Evolutionary conservation across 192 early-diverging fungal species (phyloP).

Genomic region (Chytriomyces hyalinus): DNA sequence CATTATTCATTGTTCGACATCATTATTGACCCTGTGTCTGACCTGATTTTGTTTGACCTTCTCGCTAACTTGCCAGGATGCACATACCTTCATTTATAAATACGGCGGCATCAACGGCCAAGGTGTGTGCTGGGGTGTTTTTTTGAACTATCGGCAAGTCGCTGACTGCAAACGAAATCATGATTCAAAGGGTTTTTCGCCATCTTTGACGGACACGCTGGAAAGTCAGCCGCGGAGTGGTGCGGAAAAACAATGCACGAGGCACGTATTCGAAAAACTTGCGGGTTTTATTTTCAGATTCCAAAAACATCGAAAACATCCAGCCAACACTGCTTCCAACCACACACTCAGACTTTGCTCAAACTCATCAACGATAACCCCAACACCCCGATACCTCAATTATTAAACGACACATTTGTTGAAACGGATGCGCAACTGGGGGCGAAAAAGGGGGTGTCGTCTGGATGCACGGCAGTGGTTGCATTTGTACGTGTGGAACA

Average conservation of each 20-base stretch:
- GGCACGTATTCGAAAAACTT: slow-evolving; percentile 49
- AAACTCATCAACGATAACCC: slow-evolving; percentile 63
- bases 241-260: slow-evolving; percentile 87
- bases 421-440: slow-evolving; percentile 81
- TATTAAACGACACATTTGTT: slow-evolving; percentile 84
- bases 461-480: slow-evolving; percentile 92
- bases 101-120: slow-evolving; percentile 80
- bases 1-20: too few relatives aligned
- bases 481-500: slow-evolving; percentile 71
- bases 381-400: slow-evolving; percentile 69
- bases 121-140: slow-evolving; percentile 38
- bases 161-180: neutral
- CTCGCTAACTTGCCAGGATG: slow-evolving; percentile 62
- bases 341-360: slow-evolving; percentile 64
- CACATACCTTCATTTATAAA: slow-evolving; percentile 84
- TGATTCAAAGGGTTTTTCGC: slow-evolving; percentile 76
- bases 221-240: slow-evolving; percentile 93
- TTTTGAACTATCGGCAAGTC: neutral
- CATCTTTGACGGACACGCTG: slow-evolving; percentile 97
- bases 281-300: neutral
- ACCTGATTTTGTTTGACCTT: neutral
- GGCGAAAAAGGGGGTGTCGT: slow-evolving; percentile 75
- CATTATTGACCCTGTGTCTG: neutral
- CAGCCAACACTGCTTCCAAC: slow-evolving; percentile 6
- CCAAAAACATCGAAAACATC: neutral